Evolutionary conservation across 202 grass and related monocot genomes (phyloP).

Genomic region (Hordeum pubiflorum): DNA sequence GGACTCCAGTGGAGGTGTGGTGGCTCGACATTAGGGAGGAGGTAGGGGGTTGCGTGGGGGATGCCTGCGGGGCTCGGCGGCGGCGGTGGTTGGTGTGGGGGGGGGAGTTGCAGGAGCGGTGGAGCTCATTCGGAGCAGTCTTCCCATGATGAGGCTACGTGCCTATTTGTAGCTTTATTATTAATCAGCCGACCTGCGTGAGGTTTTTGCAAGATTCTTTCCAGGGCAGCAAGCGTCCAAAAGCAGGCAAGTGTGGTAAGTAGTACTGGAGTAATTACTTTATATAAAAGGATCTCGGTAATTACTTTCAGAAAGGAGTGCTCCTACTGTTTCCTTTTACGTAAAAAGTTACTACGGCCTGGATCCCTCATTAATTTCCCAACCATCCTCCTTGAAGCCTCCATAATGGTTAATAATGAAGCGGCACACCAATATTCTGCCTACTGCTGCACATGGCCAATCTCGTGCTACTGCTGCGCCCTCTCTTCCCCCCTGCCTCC

Average conservation of each 20-base stretch:
- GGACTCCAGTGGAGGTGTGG: no score
- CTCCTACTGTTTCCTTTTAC: not conserved
- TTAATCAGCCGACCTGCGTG: no score
- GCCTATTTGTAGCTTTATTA: no score
- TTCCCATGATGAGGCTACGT: no score
- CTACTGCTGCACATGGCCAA: not conserved
- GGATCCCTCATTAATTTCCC: not conserved
- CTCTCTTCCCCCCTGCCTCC: not conserved
- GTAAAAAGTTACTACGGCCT: not conserved
- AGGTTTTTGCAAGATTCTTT: no score
- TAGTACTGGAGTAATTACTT: no score
- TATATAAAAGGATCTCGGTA: not conserved
- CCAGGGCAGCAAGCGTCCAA: not conserved
- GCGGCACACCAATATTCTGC: not conserved
- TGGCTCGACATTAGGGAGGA: no score
- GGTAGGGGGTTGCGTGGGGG: no score
- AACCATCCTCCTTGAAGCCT: slow-evolving; percentile 2
- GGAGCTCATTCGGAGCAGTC: no score
- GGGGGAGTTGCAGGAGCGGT: no score
- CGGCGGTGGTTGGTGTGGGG: no score
- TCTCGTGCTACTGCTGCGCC: not conserved
- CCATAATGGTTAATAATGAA: not conserved
- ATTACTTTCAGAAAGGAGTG: not conserved
- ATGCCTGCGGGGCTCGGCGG: no score
- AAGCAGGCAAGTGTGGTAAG: not conserved